phyloP scores from a whole-genome alignment of 176 grass and related monocot species.

The Triticum turgidum region DNA sequence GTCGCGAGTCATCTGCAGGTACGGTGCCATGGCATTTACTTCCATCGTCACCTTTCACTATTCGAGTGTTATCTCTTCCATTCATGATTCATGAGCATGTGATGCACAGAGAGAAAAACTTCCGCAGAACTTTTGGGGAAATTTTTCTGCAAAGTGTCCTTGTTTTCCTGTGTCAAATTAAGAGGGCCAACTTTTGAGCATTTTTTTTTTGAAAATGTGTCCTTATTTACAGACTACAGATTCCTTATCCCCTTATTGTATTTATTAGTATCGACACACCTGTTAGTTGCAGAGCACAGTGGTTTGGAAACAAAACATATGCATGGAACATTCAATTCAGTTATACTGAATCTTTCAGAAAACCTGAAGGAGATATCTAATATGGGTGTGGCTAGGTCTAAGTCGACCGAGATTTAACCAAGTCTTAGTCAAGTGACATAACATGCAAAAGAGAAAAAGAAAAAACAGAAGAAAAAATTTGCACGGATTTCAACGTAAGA shows the following conservation, averaged over 20 bases:
- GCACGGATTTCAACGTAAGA: too few species aligned
- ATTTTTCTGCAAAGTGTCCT: background rate
- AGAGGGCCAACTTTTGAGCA: background rate
- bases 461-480: too few species aligned
- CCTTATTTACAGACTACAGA: background rate
- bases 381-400: background rate
- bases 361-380: background rate
- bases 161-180: background rate
- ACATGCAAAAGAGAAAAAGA: too few species aligned
- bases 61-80: background rate
- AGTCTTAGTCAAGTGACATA: too few species aligned
- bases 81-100: slow-evolving; percentile 15
- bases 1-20: slow-evolving; percentile 96
- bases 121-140: background rate
- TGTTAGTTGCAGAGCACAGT: background rate
- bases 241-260: background rate
- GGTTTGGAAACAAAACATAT: background rate
- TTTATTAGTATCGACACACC: background rate
- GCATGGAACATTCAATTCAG: background rate
- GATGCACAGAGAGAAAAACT: background rate
- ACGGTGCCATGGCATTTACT: slow-evolving; percentile 27
- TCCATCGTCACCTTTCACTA: background rate
- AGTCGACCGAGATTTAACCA: too few species aligned
- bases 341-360: background rate
- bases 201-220: background rate